phyloP scores from a whole-genome alignment of 305 asterid genomes.

The Plantago coronopus region DNA sequence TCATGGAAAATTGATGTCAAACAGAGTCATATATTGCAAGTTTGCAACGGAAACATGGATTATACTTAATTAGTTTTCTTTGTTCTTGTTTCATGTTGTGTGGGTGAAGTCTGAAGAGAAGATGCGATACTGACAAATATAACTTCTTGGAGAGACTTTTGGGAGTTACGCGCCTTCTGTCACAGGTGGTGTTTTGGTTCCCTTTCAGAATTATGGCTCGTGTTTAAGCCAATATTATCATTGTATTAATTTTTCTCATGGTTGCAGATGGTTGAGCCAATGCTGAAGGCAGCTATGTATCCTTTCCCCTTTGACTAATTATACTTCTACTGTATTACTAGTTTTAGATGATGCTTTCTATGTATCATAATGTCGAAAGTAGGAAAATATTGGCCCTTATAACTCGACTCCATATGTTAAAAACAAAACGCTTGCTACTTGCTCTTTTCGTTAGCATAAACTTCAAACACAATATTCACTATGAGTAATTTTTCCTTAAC shows the following conservation, averaged over 20 bases:
- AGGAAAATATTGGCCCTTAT: not conserved
- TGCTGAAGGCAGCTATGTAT: conserved; percentile 82
- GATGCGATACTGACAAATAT: conserved; percentile 47
- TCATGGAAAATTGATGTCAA: no score
- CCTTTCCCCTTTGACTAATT: conserved; percentile 31
- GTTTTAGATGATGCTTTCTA: not conserved
- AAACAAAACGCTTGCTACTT: not conserved
- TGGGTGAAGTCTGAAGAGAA: conserved; percentile 69
- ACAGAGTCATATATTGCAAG: no score
- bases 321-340: not conserved
- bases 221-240: conserved; percentile 9
- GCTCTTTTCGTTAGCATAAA: conserved; percentile 4
- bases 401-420: no score
- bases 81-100: conserved; percentile 2
- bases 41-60: not conserved
- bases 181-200: conserved; percentile 36
- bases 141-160: conserved; percentile 75
- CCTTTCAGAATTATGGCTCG: conserved; percentile 8
- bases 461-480: conserved; percentile 3
- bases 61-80: not conserved
- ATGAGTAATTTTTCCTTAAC: conserved; percentile 36
- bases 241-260: conserved; percentile 20
- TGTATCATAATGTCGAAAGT: no score
- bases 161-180: conserved; percentile 64
- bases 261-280: conserved; percentile 81